Conservation (phyloP, 352 stramenopile species). For the Pythium guiyangense region DNA sequence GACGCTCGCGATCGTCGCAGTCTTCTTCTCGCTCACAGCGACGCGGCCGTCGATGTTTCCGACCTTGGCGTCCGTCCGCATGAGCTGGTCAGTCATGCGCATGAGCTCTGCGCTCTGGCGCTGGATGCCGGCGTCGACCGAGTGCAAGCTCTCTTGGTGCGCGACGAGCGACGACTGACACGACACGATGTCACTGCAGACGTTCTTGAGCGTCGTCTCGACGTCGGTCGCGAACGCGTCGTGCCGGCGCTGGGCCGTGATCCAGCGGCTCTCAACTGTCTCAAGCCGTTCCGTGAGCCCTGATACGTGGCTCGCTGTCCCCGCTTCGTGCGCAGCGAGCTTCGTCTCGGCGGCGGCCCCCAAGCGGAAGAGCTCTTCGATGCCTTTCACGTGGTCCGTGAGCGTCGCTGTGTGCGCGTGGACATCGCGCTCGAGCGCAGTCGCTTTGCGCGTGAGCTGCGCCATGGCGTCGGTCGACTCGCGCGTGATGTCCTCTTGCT, state of each 20-base stretch:
- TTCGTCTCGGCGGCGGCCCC: background rate
- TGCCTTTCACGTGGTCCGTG: constrained; percentile 20
- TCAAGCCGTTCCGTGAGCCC: constrained; percentile 23
- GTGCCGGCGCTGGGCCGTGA: constrained; percentile 14
- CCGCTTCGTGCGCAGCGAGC: constrained; percentile 24
- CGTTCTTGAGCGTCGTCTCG: constrained; percentile 25
- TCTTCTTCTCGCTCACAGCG: constrained; percentile 40
- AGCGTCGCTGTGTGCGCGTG: constrained; percentile 17
- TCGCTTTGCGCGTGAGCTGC: constrained; percentile 19
- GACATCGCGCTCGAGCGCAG: constrained; percentile 16
- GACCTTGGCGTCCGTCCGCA: constrained; percentile 26
- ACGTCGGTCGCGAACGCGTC: constrained; percentile 22
- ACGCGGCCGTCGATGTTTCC: constrained; percentile 36
- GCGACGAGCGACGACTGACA: constrained; percentile 22
- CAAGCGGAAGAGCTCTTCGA: constrained; percentile 24
- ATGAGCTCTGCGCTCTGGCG: constrained; percentile 31
- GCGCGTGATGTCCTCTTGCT: constrained; percentile 29
- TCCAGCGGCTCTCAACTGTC: constrained; percentile 14
- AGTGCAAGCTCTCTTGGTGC: constrained; percentile 28
- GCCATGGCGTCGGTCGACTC: constrained; percentile 29
- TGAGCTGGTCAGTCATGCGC: constrained; percentile 21
- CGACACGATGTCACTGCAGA: constrained; percentile 21
- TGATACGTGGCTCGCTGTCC: constrained; percentile 12
- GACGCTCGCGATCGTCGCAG: constrained; percentile 18
- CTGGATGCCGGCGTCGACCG: constrained; percentile 21